A percentile compares a stretch with the other conserved stretches of the same genome.
Evolutionary conservation across 208 protist genomes (phyloP).

Genomic region (Balamuthia mandrillaris): DNA sequence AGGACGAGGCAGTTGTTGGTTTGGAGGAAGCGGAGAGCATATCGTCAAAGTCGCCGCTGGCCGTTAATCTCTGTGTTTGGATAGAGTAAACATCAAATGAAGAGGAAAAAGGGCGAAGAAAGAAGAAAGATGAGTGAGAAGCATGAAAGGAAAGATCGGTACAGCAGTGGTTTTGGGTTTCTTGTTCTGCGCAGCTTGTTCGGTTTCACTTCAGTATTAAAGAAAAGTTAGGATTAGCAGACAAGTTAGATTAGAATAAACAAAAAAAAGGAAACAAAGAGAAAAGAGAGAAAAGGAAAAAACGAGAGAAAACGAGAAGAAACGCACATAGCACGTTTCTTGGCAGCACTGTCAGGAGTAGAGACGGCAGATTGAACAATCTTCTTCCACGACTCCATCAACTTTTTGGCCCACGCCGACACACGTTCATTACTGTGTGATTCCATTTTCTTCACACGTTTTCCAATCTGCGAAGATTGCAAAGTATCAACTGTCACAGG

Average conservation of each 20-base stretch:
- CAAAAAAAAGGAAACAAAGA: too few species aligned
- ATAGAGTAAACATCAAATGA: too few species aligned
- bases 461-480: not conserved
- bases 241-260: too few species aligned
- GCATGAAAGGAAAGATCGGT: too few species aligned
- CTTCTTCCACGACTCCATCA: conserved; percentile 21
- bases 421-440: not conserved
- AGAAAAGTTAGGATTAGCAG: too few species aligned
- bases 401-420: not conserved
- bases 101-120: too few species aligned
- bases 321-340: too few species aligned
- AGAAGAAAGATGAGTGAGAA: too few species aligned
- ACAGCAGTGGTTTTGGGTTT: too few species aligned
- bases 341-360: not conserved
- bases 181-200: too few species aligned
- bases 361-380: not conserved
- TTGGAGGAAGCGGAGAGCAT: not conserved
- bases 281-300: not conserved
- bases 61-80: not conserved
- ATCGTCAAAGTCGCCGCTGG: conserved; percentile 8
- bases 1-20: not conserved
- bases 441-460: conserved; percentile 2
- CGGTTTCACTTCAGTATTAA: too few species aligned
- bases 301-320: not conserved
- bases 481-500: conserved; percentile 1